A percentile compares a stretch with the other conserved stretches of the same genome.
Evolutionary conservation across 345 rosid genomes (phyloP).

Genomic region (Erucastrum elatum): DNA sequence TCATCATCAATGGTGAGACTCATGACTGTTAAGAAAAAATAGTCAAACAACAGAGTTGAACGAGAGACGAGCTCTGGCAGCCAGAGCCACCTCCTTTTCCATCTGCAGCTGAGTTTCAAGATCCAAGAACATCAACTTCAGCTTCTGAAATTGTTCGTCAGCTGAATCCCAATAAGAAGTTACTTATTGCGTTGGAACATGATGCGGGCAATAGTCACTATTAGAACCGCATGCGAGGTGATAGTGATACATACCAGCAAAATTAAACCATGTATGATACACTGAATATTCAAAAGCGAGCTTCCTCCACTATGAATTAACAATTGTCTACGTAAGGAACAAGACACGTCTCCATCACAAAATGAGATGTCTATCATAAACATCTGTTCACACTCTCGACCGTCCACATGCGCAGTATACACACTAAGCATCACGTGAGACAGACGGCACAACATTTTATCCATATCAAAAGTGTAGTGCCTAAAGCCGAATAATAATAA

Average conservation of each 20-base stretch:
- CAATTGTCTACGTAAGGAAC: constrained; percentile 8
- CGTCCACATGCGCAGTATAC: constrained; percentile 25
- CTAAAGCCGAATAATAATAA: not conserved
- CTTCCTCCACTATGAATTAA: constrained; percentile 27
- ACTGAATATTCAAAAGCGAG: not conserved
- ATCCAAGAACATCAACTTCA: no score
- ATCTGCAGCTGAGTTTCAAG: no score
- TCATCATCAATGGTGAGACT: no score
- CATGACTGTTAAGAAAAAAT: no score
- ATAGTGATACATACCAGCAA: not conserved
- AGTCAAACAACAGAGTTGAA: no score
- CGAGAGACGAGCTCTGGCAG: no score
- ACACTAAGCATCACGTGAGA: not conserved
- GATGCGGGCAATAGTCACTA: not conserved
- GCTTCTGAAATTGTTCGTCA: no score
- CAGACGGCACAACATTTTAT: not conserved
- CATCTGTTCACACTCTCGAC: constrained; percentile 20
- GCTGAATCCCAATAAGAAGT: not conserved
- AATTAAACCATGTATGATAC: not conserved
- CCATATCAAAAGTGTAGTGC: not conserved
- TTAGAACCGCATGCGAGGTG: not conserved
- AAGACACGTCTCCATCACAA: not conserved
- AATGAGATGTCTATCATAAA: constrained; percentile 8
- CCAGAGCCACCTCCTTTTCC: no score
- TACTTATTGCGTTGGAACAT: not conserved